phyloP scores from a whole-genome alignment of 1,284 basidiomycete species.

The Cystobasidium sp. region DNA sequence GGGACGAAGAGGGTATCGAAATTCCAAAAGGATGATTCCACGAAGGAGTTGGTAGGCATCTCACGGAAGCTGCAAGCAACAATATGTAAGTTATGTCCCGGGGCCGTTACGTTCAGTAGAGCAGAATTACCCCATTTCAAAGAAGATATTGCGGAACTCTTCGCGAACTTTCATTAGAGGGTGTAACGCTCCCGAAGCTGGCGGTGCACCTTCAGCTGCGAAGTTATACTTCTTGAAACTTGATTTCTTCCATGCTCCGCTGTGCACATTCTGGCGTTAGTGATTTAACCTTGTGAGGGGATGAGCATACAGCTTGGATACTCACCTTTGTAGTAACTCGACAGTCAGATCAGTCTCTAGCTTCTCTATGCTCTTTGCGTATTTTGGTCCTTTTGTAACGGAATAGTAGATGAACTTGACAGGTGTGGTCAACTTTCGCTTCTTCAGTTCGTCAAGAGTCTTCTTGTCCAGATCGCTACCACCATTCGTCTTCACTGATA shows the following conservation, averaged over 20 bases:
- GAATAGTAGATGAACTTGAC: conserved; percentile 96
- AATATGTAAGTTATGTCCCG: background rate
- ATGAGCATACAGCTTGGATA: too few species aligned
- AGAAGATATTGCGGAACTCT: conserved; percentile 96
- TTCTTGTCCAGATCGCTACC: conserved; percentile 66
- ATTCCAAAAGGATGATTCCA: conserved; percentile 99
- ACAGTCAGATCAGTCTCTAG: conserved; percentile 96
- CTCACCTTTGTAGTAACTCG: conserved; percentile 89
- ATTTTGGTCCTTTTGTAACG: conserved; percentile 81
- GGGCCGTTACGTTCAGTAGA: background rate
- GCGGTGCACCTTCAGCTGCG: conserved; percentile 88
- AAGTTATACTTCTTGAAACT: conserved; percentile 99
- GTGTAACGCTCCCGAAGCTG: conserved; percentile 88
- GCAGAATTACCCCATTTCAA: conserved; percentile 89
- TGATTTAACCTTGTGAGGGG: background rate
- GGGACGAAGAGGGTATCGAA: conserved; percentile 99
- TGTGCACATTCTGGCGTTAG: conserved; percentile 54
- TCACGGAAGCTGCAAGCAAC: conserved; percentile 79
- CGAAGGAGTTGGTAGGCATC: conserved; percentile 98
- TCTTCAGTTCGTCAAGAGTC: conserved; percentile 80
- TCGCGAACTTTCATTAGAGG: conserved; percentile 97
- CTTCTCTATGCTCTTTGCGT: conserved; percentile 91
- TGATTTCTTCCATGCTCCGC: conserved; percentile 87
- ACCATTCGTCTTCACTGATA: background rate
- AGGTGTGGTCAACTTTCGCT: conserved; percentile 76